A percentile compares a stretch with the other conserved stretches of the same genome.
Conservation (phyloP, 192 early-diverging fungal genomes). For the Rhizoclosmatium globosum region DNA sequence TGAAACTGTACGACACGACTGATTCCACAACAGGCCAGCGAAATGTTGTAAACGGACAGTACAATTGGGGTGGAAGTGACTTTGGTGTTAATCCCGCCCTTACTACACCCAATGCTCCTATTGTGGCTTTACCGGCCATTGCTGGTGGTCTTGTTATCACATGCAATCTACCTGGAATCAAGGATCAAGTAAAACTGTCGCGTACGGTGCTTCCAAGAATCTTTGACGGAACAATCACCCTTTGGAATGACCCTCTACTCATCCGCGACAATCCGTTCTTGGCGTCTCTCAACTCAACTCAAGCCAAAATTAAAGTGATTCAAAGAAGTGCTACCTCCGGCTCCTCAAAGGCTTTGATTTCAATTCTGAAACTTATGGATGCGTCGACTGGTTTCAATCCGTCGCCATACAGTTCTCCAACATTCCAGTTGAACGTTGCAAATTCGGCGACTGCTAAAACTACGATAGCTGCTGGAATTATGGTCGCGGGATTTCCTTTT, state of each 20-base stretch:
- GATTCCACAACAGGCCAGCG: not conserved
- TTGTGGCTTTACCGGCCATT: not conserved
- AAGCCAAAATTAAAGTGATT: not conserved
- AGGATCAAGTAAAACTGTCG: not conserved
- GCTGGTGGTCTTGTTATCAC: constrained; percentile 10
- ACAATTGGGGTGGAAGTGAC: constrained; percentile 5
- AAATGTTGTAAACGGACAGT: not conserved
- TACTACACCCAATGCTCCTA: not conserved
- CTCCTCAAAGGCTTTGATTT: not conserved
- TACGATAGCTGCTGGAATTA: not conserved
- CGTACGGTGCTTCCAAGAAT: not conserved
- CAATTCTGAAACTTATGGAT: not conserved
- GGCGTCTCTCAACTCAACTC: not conserved
- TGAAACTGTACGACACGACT: too few species aligned
- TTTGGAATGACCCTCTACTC: not conserved
- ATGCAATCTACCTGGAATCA: not conserved
- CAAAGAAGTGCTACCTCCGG: not conserved
- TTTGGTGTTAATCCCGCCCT: not conserved
- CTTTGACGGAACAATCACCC: not conserved
- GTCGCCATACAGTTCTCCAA: not conserved
- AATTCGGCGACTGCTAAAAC: not conserved
- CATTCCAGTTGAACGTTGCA: not conserved
- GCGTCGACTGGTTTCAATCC: not conserved
- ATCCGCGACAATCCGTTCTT: not conserved
- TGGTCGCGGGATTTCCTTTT: not conserved